phyloP scores from a whole-genome alignment of 2,329 filamentous ascomycete genomes.

The Albifimbria verrucaria region DNA sequence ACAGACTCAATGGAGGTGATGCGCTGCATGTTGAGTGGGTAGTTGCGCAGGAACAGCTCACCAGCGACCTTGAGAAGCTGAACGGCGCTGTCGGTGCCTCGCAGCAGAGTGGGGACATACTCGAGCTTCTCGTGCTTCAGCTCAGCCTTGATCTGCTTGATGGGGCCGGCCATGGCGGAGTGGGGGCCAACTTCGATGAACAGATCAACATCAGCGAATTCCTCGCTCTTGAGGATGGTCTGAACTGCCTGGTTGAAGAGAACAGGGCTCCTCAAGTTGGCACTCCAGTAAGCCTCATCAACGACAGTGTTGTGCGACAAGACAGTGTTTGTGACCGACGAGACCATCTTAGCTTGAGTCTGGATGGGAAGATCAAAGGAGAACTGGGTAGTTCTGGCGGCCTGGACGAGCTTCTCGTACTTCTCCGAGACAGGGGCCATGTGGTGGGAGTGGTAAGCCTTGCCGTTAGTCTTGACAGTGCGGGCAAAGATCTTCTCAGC shows the following conservation, averaged over 20 bases:
- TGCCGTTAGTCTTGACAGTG: conserved; percentile 12
- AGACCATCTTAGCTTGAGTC: conserved; percentile 5
- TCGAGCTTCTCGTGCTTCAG: conserved; percentile 31
- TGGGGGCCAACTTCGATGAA: conserved; percentile 48
- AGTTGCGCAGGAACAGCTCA: conserved; percentile 38
- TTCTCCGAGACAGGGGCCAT: conserved; percentile 8
- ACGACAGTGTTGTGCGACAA: conserved; percentile 7
- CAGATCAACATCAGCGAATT: conserved; percentile 10
- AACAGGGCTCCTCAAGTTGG: conserved; percentile 33
- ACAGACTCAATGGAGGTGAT: conserved; percentile 9
- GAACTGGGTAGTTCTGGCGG: not conserved
- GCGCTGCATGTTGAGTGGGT: conserved; percentile 32
- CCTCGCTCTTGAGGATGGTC: conserved; percentile 10
- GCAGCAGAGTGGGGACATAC: conserved; percentile 37
- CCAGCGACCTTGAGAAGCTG: conserved; percentile 31
- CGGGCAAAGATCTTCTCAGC: conserved; percentile 11
- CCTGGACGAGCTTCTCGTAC: conserved; percentile 1
- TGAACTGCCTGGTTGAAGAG: conserved; percentile 26
- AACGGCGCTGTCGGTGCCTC: conserved; percentile 38
- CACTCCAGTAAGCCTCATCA: conserved; percentile 28
- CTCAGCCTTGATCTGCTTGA: conserved; percentile 45
- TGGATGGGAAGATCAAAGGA: not conserved
- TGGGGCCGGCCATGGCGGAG: conserved; percentile 42
- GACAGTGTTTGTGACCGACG: conserved; percentile 7
- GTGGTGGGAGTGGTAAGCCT: conserved; percentile 18